Conservation (phyloP, 2,329 filamentous ascomycete genomes). For the Neonectria faginata region DNA sequence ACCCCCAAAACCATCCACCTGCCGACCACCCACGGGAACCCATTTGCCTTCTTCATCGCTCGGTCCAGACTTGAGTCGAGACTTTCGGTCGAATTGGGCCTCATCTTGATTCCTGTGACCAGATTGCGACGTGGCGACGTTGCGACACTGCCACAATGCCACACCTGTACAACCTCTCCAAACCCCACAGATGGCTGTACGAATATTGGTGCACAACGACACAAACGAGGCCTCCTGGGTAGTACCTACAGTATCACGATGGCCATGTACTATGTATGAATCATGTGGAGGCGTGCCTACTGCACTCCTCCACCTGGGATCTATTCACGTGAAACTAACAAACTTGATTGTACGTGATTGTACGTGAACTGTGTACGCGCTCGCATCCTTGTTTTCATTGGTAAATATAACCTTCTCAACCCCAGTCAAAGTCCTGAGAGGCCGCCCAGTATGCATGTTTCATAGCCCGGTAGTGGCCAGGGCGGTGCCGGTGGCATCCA, state of each 20-base stretch:
- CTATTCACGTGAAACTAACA: not conserved
- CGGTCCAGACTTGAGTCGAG: not conserved
- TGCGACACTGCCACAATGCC: slow-evolving; percentile 9
- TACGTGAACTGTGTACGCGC: not conserved
- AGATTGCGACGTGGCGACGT: slow-evolving; percentile 2
- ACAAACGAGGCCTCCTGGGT: slow-evolving; percentile 12
- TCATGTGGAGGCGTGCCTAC: not conserved
- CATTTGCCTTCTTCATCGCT: not conserved
- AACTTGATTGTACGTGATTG: not conserved
- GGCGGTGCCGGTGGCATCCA: not conserved
- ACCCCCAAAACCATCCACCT: not conserved
- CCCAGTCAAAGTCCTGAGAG: not conserved
- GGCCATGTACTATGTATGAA: not conserved
- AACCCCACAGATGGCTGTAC: not conserved
- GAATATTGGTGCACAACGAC: not conserved
- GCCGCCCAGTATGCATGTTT: not conserved
- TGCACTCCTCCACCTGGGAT: not conserved
- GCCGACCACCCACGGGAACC: not conserved
- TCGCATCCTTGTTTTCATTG: not conserved
- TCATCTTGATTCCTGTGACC: not conserved
- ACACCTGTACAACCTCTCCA: not conserved
- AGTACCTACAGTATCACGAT: not conserved
- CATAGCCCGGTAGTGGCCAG: not conserved
- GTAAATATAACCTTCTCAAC: not conserved
- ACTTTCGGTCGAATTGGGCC: not conserved